A percentile compares a stretch with the other conserved stretches of the same genome.
Conservation (phyloP, 1,284 basidiomycete species). For the Volvariella surrecta region DNA sequence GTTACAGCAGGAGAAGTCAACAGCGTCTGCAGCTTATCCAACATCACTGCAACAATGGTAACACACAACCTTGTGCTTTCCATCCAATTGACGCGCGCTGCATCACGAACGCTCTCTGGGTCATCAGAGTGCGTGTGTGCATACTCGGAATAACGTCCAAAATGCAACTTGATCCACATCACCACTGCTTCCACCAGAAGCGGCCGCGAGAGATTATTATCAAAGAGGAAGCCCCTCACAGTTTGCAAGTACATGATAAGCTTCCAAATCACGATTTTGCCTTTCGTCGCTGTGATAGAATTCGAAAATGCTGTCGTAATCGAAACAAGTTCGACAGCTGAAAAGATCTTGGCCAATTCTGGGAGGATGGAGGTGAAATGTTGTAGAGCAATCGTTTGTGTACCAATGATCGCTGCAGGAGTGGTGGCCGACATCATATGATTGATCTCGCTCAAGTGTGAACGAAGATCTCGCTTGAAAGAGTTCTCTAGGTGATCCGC, state of each 20-base stretch:
- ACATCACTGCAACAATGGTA: conserved; percentile 81
- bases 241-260: conserved; percentile 91
- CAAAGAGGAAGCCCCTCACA: conserved; percentile 83
- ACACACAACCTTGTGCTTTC: conserved; percentile 83
- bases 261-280: conserved; percentile 89
- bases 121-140: conserved; percentile 54
- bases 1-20: conserved; percentile 62
- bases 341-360: conserved; percentile 76
- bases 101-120: conserved; percentile 56
- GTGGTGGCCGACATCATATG: conserved; percentile 81
- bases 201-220: conserved; percentile 71
- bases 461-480: conserved; percentile 78
- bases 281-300: conserved; percentile 71
- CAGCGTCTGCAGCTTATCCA: conserved; percentile 84
- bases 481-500: conserved; percentile 79
- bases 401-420: conserved; percentile 85
- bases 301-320: conserved; percentile 86
- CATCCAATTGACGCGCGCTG: conserved; percentile 80
- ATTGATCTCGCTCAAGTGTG: conserved; percentile 77
- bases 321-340: conserved; percentile 74
- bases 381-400: conserved; percentile 90
- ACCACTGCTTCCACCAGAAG: conserved; percentile 84
- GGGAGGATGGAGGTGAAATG: conserved; percentile 92
- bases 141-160: conserved; percentile 87
- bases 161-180: conserved; percentile 91